Conservation (phyloP, 345 rosid species). For the Cardamine resedifolia region DNA sequence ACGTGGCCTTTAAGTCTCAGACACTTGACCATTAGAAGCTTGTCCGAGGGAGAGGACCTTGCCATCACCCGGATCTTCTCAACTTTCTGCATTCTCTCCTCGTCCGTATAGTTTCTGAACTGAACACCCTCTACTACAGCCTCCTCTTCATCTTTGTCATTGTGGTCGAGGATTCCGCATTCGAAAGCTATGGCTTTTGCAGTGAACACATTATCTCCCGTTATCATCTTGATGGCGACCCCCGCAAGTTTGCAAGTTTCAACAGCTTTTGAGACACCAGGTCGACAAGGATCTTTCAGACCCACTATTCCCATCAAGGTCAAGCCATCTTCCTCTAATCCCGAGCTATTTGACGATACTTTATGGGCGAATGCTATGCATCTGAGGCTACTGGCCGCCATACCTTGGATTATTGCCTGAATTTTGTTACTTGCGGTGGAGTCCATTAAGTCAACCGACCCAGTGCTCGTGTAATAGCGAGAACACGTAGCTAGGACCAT, state of each 20-base stretch:
- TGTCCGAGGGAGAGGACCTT: slow-evolving; percentile 68
- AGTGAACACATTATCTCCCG: slow-evolving; percentile 70
- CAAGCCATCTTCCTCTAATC: slow-evolving; percentile 46
- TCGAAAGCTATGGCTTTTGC: slow-evolving; percentile 74
- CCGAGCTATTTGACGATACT: slow-evolving; percentile 35
- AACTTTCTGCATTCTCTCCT: slow-evolving; percentile 50
- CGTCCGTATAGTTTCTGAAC: slow-evolving; percentile 52
- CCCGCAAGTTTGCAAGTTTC: slow-evolving; percentile 57
- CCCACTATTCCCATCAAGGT: slow-evolving; percentile 62
- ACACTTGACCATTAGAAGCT: slow-evolving; percentile 70
- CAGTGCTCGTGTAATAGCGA: slow-evolving; percentile 41
- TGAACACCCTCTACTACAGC: slow-evolving; percentile 55
- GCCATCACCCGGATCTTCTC: slow-evolving; percentile 67
- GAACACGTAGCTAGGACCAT: slow-evolving; percentile 62
- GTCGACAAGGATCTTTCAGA: slow-evolving; percentile 66
- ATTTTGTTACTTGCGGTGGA: slow-evolving; percentile 38
- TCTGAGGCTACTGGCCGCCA: slow-evolving; percentile 61
- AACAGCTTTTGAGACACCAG: slow-evolving; percentile 59
- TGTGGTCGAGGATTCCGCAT: slow-evolving; percentile 56
- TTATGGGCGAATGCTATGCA: slow-evolving; percentile 71
- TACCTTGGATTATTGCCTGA: slow-evolving; percentile 46
- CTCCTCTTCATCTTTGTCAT: slow-evolving; percentile 33
- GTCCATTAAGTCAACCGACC: slow-evolving; percentile 37
- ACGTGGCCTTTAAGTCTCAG: slow-evolving; percentile 60
- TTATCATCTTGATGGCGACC: slow-evolving; percentile 64